These are phyloP conservation scores for Cercospora zeina DNA, from an alignment of 2,329 filamentous ascomycete species.

Conservation along the genomic window DNA sequence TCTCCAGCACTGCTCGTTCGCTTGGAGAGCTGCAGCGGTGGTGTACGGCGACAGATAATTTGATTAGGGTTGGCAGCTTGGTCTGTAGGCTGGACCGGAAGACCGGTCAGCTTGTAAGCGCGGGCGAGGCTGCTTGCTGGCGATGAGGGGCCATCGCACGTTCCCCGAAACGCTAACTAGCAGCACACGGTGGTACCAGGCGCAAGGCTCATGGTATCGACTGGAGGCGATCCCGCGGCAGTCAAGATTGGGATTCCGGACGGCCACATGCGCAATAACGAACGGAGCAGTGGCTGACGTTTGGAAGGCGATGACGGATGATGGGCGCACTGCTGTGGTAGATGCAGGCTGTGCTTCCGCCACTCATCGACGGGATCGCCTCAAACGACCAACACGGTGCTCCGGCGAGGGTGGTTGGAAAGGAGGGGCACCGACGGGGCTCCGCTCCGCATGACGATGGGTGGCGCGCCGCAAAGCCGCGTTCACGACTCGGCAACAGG, in stretches of 20 bases:
- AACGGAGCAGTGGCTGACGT: neutral
- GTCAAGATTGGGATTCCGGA: neutral
- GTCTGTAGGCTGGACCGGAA: neutral
- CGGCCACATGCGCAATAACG: neutral
- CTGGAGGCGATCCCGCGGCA: conserved; percentile 5
- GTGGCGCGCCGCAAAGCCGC: neutral
- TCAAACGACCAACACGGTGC: neutral
- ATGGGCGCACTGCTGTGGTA: neutral
- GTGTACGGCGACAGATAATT: neutral
- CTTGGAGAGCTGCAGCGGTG: neutral
- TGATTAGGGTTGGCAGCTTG: neutral
- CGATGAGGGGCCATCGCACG: neutral
- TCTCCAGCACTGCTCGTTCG: neutral
- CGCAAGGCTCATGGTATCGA: neutral
- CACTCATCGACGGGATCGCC: neutral
- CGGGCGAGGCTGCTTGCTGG: neutral
- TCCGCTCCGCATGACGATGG: neutral
- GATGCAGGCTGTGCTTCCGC: neutral
- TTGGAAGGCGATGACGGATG: neutral
- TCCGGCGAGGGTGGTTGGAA: conserved; percentile 1
- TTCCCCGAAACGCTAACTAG: neutral
- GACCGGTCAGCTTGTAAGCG: neutral
- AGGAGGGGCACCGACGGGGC: conserved; percentile 1
- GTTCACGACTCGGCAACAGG: neutral
- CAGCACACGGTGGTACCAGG: conserved; percentile 1